Conservation (phyloP, 108 stramenopile species). For the Nannochloropsis oceanica region DNA sequence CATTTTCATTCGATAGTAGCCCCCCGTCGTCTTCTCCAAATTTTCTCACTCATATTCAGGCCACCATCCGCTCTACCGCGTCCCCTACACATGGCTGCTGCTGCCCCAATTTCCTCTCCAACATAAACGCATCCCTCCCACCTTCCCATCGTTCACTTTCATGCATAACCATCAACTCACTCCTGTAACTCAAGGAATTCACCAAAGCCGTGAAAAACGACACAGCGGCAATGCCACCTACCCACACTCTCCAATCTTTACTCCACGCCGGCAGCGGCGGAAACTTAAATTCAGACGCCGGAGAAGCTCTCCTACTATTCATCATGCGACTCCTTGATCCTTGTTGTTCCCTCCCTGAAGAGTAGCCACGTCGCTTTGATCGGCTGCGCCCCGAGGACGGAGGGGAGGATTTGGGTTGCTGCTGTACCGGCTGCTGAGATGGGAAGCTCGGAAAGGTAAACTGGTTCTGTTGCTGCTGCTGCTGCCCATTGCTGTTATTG, state of each 20-base stretch:
- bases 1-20: no score
- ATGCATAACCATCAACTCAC: background rate
- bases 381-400: background rate
- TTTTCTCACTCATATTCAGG: no score
- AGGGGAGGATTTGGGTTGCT: background rate
- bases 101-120: no score
- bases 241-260: background rate
- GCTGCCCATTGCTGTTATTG: background rate
- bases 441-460: background rate
- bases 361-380: background rate
- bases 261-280: background rate
- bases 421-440: background rate
- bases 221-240: background rate
- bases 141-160: background rate
- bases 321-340: background rate
- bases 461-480: background rate
- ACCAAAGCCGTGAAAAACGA: background rate
- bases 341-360: background rate
- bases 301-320: background rate
- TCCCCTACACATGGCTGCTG: no score
- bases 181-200: background rate
- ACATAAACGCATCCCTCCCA: no score
- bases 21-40: no score
- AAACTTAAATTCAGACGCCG: background rate
- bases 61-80: no score